A percentile compares a stretch with the other conserved stretches of the same genome.
Evolutionary conservation across 305 asterid species (phyloP).

Genomic region (Rubia tinctorum): DNA sequence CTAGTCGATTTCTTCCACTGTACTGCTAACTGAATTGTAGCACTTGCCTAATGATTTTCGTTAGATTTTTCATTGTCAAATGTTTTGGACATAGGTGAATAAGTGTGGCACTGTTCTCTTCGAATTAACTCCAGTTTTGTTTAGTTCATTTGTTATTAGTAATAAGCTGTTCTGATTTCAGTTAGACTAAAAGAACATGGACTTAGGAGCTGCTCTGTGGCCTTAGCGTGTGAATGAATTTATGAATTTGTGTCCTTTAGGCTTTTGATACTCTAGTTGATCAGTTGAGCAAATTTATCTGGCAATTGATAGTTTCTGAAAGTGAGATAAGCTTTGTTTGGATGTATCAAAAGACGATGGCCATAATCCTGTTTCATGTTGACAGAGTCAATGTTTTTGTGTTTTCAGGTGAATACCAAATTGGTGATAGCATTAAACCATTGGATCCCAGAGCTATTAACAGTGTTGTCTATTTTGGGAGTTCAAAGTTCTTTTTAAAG

Average conservation of each 20-base stretch:
- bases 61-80: too few species aligned
- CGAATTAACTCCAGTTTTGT: not conserved
- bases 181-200: not conserved
- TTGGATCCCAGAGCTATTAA: constrained; percentile 54
- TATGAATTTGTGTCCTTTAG: not conserved
- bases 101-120: not conserved
- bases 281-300: too few species aligned
- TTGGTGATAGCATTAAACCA: constrained; percentile 58
- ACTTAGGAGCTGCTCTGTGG: too few species aligned
- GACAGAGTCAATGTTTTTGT: constrained; percentile 10
- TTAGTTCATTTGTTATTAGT: not conserved
- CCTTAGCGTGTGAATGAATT: too few species aligned
- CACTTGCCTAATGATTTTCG: too few species aligned
- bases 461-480: constrained; percentile 70
- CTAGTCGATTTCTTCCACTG: too few species aligned
- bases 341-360: not conserved
- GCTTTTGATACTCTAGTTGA: not conserved
- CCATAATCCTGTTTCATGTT: not conserved
- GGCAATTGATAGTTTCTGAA: too few species aligned
- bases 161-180: not conserved
- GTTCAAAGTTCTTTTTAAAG: constrained; percentile 35
- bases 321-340: too few species aligned
- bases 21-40: too few species aligned
- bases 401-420: constrained; percentile 75
- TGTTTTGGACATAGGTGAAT: constrained; percentile 75